Conservation (phyloP, 2,329 filamentous ascomycete species). For the Drechslerella dactyloides region DNA sequence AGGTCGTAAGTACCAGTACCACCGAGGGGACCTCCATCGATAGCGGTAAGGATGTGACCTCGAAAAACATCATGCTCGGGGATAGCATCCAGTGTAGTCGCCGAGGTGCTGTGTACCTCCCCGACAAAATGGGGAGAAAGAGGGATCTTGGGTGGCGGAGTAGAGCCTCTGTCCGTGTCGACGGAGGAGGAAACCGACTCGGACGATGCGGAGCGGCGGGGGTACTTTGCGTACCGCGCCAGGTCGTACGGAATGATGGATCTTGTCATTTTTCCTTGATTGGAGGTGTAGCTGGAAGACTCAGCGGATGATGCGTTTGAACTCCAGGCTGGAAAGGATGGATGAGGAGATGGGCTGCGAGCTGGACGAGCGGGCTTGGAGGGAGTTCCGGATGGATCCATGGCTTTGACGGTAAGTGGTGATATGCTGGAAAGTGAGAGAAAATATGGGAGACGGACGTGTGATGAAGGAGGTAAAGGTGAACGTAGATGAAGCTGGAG, state of each 20-base stretch:
- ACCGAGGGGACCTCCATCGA: not conserved
- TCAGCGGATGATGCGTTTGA: too few relatives aligned
- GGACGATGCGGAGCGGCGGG: not conserved
- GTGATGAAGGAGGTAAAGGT: too few relatives aligned
- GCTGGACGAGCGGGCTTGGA: not conserved
- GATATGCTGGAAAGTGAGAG: not conserved
- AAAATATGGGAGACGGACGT: too few relatives aligned
- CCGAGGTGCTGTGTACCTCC: not conserved
- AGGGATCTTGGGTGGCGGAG: too few relatives aligned
- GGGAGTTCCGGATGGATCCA: too few relatives aligned
- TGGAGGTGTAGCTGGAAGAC: too few relatives aligned
- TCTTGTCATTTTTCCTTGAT: too few relatives aligned
- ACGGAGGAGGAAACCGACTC: not conserved
- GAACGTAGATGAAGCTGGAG: not conserved
- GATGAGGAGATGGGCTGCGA: not conserved
- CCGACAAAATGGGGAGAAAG: too few relatives aligned
- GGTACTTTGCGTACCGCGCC: slow-evolving; percentile 23
- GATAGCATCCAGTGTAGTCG: not conserved
- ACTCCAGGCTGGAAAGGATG: not conserved
- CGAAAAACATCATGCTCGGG: too few relatives aligned
- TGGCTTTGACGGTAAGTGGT: too few relatives aligned
- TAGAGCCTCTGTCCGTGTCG: not conserved
- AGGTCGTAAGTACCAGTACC: not conserved
- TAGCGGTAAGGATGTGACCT: too few relatives aligned
- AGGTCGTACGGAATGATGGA: slow-evolving; percentile 18